A percentile compares a stretch with the other conserved stretches of the same genome.
Evolutionary conservation across 2,329 filamentous ascomycete genomes (phyloP).

Genomic region (Cadophora sp.): DNA sequence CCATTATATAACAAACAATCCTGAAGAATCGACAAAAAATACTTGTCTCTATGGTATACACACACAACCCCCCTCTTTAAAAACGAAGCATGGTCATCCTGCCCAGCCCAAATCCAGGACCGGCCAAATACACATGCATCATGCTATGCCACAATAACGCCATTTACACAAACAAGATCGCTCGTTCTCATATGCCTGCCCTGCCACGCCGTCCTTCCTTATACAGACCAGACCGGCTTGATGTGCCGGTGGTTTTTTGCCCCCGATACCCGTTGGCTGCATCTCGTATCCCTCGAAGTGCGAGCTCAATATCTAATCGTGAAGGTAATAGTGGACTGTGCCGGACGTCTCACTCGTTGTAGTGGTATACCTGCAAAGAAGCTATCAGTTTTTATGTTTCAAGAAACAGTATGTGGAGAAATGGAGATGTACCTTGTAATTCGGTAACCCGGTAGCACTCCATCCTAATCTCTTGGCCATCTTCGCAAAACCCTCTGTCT

Average conservation of each 20-base stretch:
- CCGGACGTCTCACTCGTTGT: conserved; percentile 41
- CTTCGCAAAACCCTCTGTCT: conserved; percentile 97
- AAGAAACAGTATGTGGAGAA: background rate
- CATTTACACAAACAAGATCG: conserved; percentile 14
- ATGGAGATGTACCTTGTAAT: conserved; percentile 79
- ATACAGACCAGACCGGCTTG: conserved; percentile 4
- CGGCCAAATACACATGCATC: background rate
- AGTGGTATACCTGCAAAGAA: conserved; percentile 41
- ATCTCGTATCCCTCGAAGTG: background rate
- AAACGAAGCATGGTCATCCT: background rate
- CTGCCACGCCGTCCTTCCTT: background rate
- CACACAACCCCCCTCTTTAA: background rate
- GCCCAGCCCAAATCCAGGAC: background rate
- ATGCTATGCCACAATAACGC: conserved; percentile 17
- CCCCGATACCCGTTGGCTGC: background rate
- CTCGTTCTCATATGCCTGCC: background rate
- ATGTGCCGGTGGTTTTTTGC: background rate
- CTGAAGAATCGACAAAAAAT: conserved; percentile 1
- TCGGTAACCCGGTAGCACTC: conserved; percentile 86
- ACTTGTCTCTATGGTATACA: conserved; percentile 9
- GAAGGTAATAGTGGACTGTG: conserved; percentile 38
- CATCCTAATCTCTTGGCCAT: conserved; percentile 93
- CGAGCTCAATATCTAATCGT: conserved; percentile 27
- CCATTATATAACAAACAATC: conserved; percentile 8
- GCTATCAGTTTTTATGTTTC: background rate